Base-by-base conservation (phyloP, 2,329 filamentous ascomycete genomes). In the Alternaria viburni region DNA sequence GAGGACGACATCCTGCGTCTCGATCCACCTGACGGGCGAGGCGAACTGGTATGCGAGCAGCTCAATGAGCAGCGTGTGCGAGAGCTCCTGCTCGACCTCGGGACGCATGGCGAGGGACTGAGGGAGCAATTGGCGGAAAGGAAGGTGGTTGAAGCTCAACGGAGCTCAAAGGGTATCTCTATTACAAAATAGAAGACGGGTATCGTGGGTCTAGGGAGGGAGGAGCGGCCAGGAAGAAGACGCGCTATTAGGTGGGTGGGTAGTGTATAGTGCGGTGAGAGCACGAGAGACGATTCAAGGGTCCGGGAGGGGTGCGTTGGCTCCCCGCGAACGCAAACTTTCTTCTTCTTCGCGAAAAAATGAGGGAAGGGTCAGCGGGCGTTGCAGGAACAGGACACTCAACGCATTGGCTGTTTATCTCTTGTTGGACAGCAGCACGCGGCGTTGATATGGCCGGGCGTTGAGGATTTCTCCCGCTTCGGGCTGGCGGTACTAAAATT, bases 1-100 rank as follows among this genome's bases (percentile, higher is more conserved):
- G 74, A 99, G 91, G 78, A 99, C 96, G 75, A 99, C 96, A 95
- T 99, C 96, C 84, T 99, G 96, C 59, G 96, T 99, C 85, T 99
- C 96, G 83, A 99, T 99, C 96, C 96, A 99, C 90, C 96, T 91
- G 75, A 99, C 96, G 54, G 96, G 96, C 58, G 95, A 98, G 76
- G 96, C 96, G 82, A 99, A 99, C 81, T 99, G 96, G 84, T 98
- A 99, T 86, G 96, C 96, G 74, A 99, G 90, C 69, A 99, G 92
- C 90, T 99, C 96, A 71, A 99, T 93, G 80, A 99, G 92, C 83
- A 99, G 89, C 73, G 95, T 98, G 84, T 99, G 95, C 79, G 96
- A 92, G 82, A 99, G 92, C 87, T 99, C 96, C 85, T 99, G 96
- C 90, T 99, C 95, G 83, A 98, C 87, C 89, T 99, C 96, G 82